These are phyloP conservation scores for Vitis hybrid DNA, from an alignment of 177 flowering plant species.

Conservation along the genomic window DNA sequence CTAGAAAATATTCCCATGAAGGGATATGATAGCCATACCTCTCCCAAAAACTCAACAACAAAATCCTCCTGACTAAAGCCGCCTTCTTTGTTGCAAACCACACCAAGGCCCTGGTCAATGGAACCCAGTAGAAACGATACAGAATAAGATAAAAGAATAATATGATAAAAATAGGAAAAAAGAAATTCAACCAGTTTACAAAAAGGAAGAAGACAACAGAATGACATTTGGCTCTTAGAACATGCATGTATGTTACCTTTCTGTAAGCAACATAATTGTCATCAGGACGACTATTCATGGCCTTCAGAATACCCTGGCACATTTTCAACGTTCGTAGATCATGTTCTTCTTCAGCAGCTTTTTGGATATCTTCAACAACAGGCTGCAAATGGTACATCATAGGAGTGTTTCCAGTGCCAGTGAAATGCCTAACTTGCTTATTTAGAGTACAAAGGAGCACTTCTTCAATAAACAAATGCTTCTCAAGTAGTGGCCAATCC, in stretches of 20 bases:
- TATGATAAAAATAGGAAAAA: not conserved
- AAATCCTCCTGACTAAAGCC: constrained; percentile 92
- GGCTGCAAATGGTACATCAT: constrained; percentile 74
- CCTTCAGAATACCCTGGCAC: constrained; percentile 68
- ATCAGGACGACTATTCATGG: constrained; percentile 75
- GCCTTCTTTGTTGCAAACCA: constrained; percentile 88
- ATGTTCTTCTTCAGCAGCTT: constrained; percentile 44
- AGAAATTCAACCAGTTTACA: not conserved
- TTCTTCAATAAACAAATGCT: constrained; percentile 89
- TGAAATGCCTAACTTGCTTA: constrained; percentile 72
- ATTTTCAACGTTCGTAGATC: constrained; percentile 49
- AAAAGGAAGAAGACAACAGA: not conserved
- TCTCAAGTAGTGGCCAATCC: constrained; percentile 73
- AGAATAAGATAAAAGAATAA: not conserved
- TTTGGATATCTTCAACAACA: constrained; percentile 76
- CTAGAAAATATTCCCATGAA: not conserved
- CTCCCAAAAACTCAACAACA: constrained; percentile 97
- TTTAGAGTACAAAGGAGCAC: constrained; percentile 75
- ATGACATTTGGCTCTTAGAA: not conserved
- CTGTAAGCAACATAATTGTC: constrained; percentile 96
- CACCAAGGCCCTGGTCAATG: constrained; percentile 86
- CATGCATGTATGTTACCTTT: constrained; percentile 50
- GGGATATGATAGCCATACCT: constrained; percentile 45
- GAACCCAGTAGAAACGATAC: not conserved
- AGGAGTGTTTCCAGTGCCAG: constrained; percentile 86